Evolutionary conservation across 306 rosid genomes (phyloP), one percentile per base, ranked within the genome.

Genomic region (Oemleria cerasiformis): DNA sequence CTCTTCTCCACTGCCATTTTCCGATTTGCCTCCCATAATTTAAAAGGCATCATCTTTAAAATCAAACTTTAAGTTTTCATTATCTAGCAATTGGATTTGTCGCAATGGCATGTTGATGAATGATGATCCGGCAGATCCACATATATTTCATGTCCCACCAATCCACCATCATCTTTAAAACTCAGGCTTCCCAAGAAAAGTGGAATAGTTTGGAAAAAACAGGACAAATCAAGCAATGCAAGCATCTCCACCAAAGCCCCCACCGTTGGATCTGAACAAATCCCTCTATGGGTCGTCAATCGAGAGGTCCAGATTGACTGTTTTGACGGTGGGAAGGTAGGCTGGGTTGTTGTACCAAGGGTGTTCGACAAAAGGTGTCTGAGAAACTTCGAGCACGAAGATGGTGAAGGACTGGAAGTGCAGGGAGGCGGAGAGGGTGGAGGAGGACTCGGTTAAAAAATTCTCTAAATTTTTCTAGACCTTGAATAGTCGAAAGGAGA

Each of bases 391-490:
- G 67, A 93, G 92, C 72, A 93, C 8, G 83, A 93, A 80, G 76
- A 93, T 9, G 56, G 96, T 93, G 86, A 88, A 88, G 67, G 98
- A 90, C 16, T 74, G 84, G 84, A 90, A 90, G 8, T 96, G 98
- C 0, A 73, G 82, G 58, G 73, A 81, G 10, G 72, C 55, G 86
- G 90, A 93, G 74, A 93, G 89, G 34, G 91, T 80, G 71, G 94
- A 51, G 74, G 92, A 79, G 15, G 87, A 62, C 20, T 90, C 96
- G 17, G 96, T 87, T n/a, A n/a, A n/a, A n/a, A n/a, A n/a, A n/a
- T n/a, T n/a, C n/a, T n/a, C n/a, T n/a, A n/a, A n/a, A n/a, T n/a
- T n/a, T n/a, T n/a, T n/a, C n/a, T n/a, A n/a, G n/a, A n/a, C n/a
- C n/a, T n/a, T n/a, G n/a, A n/a, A n/a, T n/a, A n/a, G n/a, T n/a